Conservation (phyloP, 2,329 filamentous ascomycete species). For the Ceratocystis ficicola region DNA sequence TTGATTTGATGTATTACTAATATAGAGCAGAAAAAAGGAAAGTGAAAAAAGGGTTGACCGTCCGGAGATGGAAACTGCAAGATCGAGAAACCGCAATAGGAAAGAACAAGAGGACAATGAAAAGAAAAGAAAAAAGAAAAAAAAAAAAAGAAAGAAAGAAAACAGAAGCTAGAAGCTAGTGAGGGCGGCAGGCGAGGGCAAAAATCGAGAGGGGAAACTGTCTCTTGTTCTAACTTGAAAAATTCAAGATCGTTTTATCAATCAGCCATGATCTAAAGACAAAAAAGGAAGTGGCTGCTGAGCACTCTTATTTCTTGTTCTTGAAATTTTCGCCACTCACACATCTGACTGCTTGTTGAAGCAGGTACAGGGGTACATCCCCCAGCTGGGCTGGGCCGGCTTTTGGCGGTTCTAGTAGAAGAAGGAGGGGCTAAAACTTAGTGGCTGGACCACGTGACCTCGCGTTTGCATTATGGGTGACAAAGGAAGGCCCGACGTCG, state of each 20-base stretch:
- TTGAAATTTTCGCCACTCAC: not conserved
- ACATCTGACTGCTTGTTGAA: not conserved
- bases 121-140: not conserved
- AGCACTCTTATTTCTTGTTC: not conserved
- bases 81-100: not conserved
- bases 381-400: not conserved
- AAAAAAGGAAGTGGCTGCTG: not conserved
- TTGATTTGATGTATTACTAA: slow-evolving; percentile 9
- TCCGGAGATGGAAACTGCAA: not conserved
- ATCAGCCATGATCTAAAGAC: slow-evolving; percentile 1
- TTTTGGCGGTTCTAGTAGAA: not conserved
- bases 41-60: not conserved
- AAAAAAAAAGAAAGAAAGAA: not conserved
- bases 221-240: not conserved
- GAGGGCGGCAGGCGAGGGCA: not conserved
- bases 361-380: not conserved
- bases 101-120: not conserved
- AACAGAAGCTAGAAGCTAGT: not conserved
- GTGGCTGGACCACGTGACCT: not conserved
- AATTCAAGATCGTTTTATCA: not conserved
- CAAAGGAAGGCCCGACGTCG: not conserved
- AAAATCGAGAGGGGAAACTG: not conserved
- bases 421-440: not conserved
- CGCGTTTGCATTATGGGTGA: not conserved
- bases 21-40: not conserved